Conservation (phyloP, 371 early-diverging fungal genomes). For the Lichtheimia hyalospora region DNA sequence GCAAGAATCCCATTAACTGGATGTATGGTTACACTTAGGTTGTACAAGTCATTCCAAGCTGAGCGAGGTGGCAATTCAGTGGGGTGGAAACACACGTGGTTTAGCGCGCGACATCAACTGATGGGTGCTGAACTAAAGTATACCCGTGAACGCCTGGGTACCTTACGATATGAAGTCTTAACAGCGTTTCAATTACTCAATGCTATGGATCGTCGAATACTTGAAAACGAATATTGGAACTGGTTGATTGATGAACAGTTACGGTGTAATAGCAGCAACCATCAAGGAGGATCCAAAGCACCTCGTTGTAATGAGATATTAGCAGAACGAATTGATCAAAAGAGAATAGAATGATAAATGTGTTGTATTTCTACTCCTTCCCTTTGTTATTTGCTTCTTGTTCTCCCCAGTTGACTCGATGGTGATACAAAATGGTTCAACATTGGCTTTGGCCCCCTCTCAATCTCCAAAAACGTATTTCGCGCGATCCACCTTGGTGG, state of each 20-base stretch:
- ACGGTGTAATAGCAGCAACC: conserved; percentile 20
- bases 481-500: no score
- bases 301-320: no score
- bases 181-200: conserved; percentile 48
- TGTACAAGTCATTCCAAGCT: conserved; percentile 17
- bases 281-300: no score
- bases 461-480: no score
- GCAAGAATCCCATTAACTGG: not conserved
- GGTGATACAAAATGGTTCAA: no score
- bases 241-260: conserved; percentile 53
- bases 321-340: no score
- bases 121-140: conserved; percentile 51
- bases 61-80: conserved; percentile 10
- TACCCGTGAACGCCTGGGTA: conserved; percentile 50
- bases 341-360: no score
- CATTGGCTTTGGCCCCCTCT: no score
- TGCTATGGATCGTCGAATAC: conserved; percentile 40
- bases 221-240: conserved; percentile 56
- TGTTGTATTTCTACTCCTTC: no score
- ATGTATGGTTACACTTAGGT: not conserved
- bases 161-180: conserved; percentile 51
- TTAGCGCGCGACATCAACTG: conserved; percentile 34
- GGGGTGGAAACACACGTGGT: conserved; percentile 19
- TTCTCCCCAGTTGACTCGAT: no score
- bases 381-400: no score